Conservation (phyloP, 176 grass and related monocot genomes). For the Oryza nivara region DNA sequence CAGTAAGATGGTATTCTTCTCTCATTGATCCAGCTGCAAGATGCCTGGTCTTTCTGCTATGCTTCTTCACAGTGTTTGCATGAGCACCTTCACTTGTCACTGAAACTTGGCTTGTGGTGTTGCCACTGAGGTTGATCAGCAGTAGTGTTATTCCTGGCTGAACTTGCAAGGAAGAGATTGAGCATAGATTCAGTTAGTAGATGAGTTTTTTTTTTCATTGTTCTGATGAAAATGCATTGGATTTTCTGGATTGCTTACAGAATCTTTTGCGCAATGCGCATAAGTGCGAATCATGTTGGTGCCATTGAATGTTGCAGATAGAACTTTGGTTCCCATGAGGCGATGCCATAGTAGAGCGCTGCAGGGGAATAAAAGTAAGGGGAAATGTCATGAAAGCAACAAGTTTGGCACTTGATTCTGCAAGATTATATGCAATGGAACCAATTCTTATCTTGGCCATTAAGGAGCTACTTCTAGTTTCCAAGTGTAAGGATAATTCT, state of each 20-base stretch:
- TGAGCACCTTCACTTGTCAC: slow-evolving; percentile 13
- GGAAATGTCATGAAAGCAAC: neutral
- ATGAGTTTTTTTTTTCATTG: neutral
- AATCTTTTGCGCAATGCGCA: slow-evolving; percentile 65
- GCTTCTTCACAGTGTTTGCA: neutral
- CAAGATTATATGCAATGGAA: neutral
- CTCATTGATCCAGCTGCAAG: slow-evolving; percentile 24
- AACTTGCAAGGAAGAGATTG: neutral
- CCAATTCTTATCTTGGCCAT: slow-evolving; percentile 28
- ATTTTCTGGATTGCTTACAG: slow-evolving; percentile 46
- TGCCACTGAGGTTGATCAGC: slow-evolving; percentile 83
- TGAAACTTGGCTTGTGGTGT: slow-evolving; percentile 45
- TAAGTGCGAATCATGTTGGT: slow-evolving; percentile 65
- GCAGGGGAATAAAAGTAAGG: neutral
- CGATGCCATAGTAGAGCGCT: slow-evolving; percentile 89
- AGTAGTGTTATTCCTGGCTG: slow-evolving; percentile 83
- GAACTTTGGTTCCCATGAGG: slow-evolving; percentile 75
- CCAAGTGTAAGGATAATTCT: neutral
- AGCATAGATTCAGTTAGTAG: neutral
- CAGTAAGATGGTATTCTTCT: slow-evolving; percentile 73
- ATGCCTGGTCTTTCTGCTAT: slow-evolving; percentile 17
- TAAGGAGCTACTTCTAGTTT: neutral
- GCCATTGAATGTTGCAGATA: slow-evolving; percentile 52
- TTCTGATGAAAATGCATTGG: neutral
- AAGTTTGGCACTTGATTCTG: neutral